Evolutionary conservation across 169 alveolate species (phyloP).

Genomic region (Eimeria maxima): DNA sequence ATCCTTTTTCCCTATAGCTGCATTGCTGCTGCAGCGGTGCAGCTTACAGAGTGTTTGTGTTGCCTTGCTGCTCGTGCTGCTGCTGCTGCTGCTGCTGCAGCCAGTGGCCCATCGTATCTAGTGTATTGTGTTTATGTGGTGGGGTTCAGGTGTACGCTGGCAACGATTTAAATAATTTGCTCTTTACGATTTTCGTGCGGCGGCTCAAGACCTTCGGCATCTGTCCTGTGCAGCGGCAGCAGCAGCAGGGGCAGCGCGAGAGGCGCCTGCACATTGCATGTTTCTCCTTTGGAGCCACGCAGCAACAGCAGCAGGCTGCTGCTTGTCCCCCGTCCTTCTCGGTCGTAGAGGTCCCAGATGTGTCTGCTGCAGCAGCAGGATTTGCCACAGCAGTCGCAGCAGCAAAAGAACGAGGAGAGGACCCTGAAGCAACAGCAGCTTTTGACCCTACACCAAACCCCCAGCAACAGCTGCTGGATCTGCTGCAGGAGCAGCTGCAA

Average conservation of each 20-base stretch:
- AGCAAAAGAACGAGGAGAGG: conserved; percentile 45
- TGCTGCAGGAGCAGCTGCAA: conserved; percentile 75
- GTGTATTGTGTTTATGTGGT: neutral
- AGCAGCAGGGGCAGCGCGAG: conserved; percentile 68
- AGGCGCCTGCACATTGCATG: conserved; percentile 27
- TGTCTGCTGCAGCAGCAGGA: conserved; percentile 63
- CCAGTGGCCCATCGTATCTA: neutral
- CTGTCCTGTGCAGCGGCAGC: conserved; percentile 25
- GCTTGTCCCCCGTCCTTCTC: conserved; percentile 62
- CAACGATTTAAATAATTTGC: conserved; percentile 29
- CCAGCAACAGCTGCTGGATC: conserved; percentile 34
- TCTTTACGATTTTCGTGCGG: conserved; percentile 48
- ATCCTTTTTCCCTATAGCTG: too few relatives aligned
- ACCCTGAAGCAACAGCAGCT: conserved; percentile 29
- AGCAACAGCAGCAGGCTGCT: conserved; percentile 63
- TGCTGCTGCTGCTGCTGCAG: neutral
- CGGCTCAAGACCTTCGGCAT: conserved; percentile 74
- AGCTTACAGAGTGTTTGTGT: neutral
- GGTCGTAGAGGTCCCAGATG: conserved; percentile 66
- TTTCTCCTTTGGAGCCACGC: neutral
- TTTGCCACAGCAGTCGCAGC: conserved; percentile 55
- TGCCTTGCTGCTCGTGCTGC: neutral
- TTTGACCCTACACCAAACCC: conserved; percentile 67
- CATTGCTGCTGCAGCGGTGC: neutral
- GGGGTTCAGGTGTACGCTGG: conserved; percentile 68